Base-by-base conservation (phyloP, 768 basidiomycete species). In the Sarcodon aspratus region DNA sequence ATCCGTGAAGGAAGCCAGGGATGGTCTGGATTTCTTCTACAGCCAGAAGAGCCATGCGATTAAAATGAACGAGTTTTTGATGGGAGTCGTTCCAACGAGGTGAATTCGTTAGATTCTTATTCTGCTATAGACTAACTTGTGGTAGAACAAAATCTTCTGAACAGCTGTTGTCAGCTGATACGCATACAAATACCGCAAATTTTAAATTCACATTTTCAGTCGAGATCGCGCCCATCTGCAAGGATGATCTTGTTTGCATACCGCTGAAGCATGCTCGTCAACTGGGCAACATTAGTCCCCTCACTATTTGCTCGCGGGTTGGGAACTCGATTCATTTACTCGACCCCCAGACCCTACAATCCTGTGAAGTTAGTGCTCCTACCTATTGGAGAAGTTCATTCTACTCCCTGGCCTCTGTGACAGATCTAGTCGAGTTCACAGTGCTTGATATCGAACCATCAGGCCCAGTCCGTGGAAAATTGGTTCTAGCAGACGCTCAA, bases 161-260 rank as follows among this genome's bases (percentile, higher is more conserved):
- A 64, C 96, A 96, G 63, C 72, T 99, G 8, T 76, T 98, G 32
- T 96, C 94, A 7, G 73, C 84, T 18, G 96, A 99, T 62, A 91
- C 85, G 1, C 95, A 99, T 64, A 79, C 85, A 44, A 79, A 78
- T 55, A 96, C 93, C 3, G 87, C 95, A 33, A 97, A 90, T 67
- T 96, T 88, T 75, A 98, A 95, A 67, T 94, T 88, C 66, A 92
- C 93, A 5, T 98, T 91, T 72, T 96, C 94, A 5, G 88, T 98
- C 55, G 95, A 98, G 67, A 96, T 99, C 60, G 79, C 85, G 4
- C 93, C 96, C 0, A 80, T 99, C 49, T 99, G 96, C 73, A 97
- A 97, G 63, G 96, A 98, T 61, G 96, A 99, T 66, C 78, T 99
- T 27, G 85, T 98, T 17, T 91, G 88, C 62, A 73, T 99, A 34